These are phyloP conservation scores for Botryotinia calthae DNA, from an alignment of 2,329 filamentous ascomycete species.

Conservation along the genomic window DNA sequence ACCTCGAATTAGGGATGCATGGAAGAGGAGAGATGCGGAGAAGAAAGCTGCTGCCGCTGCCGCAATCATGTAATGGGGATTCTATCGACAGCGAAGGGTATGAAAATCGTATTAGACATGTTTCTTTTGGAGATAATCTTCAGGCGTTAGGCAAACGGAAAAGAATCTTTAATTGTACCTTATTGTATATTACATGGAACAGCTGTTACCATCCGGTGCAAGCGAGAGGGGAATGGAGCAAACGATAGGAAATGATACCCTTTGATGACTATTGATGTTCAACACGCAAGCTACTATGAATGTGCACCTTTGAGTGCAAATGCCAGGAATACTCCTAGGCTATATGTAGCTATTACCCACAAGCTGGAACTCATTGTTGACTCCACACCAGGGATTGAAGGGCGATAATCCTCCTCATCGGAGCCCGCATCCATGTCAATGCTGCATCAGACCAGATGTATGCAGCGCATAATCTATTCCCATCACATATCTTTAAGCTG, in stretches of 20 bases:
- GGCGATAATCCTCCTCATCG: not conserved
- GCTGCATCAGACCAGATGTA: not conserved
- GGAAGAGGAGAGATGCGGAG: constrained; percentile 55
- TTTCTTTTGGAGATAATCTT: not conserved
- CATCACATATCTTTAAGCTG: not conserved
- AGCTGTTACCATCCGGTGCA: no score
- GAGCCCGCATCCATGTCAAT: fast-evolving
- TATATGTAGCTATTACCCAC: not conserved
- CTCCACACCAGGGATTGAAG: not conserved
- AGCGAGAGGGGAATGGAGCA: not conserved
- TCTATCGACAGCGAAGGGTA: not conserved
- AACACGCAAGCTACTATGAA: not conserved
- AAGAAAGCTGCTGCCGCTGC: constrained; percentile 12
- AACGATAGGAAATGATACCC: constrained; percentile 12
- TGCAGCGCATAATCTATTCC: not conserved
- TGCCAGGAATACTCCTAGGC: fast-evolving
- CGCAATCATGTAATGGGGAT: not conserved
- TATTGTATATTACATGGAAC: not conserved
- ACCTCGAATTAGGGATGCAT: constrained; percentile 70
- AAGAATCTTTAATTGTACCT: not conserved
- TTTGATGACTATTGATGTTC: not conserved
- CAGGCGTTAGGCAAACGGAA: not conserved
- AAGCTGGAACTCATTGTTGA: not conserved
- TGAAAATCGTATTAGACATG: not conserved
- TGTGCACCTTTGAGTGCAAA: not conserved